Conservation (phyloP, 208 protist genomes). For the Balamuthia mandrillaris region DNA sequence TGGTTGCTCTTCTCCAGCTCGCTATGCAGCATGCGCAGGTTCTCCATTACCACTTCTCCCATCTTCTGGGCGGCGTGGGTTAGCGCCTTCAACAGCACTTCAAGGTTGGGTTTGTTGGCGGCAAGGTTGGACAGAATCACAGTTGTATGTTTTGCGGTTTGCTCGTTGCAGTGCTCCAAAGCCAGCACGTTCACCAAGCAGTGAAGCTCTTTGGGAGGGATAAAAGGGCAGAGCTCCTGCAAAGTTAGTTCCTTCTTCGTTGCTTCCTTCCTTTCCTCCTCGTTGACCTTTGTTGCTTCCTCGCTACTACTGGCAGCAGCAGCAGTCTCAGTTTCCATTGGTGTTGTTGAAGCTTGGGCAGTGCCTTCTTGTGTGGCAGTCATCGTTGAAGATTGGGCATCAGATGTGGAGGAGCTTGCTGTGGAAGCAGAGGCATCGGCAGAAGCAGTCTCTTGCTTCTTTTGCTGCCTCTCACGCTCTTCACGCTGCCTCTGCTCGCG, state of each 20-base stretch:
- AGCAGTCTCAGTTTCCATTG: too few relatives aligned
- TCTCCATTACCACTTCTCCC: conserved; percentile 13
- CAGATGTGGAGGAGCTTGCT: too few relatives aligned
- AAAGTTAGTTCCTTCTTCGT: background rate
- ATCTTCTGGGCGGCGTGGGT: conserved; percentile 5
- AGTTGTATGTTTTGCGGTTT: conserved; percentile 26
- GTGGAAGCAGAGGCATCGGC: background rate
- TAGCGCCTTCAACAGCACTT: conserved; percentile 33
- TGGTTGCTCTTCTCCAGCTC: conserved; percentile 30
- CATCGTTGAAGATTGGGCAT: too few relatives aligned
- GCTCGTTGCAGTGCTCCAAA: conserved; percentile 18
- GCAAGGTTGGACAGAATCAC: background rate
- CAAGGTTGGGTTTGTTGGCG: background rate
- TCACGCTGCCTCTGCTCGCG: background rate
- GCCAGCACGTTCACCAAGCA: conserved; percentile 20
- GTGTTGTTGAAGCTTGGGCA: too few relatives aligned
- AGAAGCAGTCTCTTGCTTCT: background rate
- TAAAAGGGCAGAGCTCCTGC: conserved; percentile 5
- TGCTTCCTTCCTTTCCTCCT: background rate
- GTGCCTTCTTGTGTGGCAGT: background rate
- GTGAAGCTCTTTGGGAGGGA: conserved; percentile 13
- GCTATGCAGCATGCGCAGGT: background rate
- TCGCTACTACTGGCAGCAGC: too few relatives aligned
- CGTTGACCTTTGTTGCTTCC: too few relatives aligned
- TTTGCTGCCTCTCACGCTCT: background rate